Evolutionary conservation across 352 stramenopile species (phyloP).

Genomic region (Halophytophthora polymorphica): DNA sequence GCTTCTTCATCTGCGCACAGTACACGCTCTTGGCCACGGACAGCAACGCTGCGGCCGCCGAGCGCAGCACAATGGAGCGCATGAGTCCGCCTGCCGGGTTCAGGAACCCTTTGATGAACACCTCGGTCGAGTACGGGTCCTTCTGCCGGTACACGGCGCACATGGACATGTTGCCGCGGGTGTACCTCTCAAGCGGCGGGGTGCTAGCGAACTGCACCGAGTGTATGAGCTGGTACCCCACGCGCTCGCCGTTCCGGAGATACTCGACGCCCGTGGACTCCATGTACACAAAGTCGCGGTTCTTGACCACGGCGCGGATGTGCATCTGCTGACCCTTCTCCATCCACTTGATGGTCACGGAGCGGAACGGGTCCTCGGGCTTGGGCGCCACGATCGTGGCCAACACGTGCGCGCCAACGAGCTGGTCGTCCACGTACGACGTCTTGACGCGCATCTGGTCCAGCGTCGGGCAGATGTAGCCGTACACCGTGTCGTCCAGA

Average conservation of each 20-base stretch:
- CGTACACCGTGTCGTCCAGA: constrained; percentile 39
- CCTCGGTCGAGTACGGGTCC: constrained; percentile 20
- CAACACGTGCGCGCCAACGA: constrained; percentile 35
- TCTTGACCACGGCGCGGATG: constrained; percentile 25
- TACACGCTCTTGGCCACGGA: constrained; percentile 23
- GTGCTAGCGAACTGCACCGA: constrained; percentile 31
- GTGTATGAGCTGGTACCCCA: constrained; percentile 36
- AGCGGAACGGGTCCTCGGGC: constrained; percentile 45
- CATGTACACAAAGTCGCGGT: constrained; percentile 62
- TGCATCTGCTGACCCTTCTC: constrained; percentile 26
- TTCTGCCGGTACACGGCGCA: constrained; percentile 40
- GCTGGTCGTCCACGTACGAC: constrained; percentile 37
- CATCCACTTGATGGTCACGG: constrained; percentile 37
- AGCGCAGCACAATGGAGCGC: constrained; percentile 28
- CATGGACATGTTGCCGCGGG: constrained; percentile 41
- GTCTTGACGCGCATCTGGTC: constrained; percentile 39
- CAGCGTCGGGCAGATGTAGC: constrained; percentile 26
- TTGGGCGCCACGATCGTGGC: constrained; percentile 40
- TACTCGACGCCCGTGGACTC: constrained; percentile 34
- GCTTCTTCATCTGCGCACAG: constrained; percentile 43
- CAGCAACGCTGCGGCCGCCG: constrained; percentile 28
- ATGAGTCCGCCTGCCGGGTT: constrained; percentile 17
- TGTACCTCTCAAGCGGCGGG: constrained; percentile 31
- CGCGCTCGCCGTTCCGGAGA: constrained; percentile 12
- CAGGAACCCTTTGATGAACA: constrained; percentile 32